Evolutionary conservation across 805 yeast species (phyloP), one percentile per base, ranked within the genome.

Genomic region (Komagataella pastoris): DNA sequence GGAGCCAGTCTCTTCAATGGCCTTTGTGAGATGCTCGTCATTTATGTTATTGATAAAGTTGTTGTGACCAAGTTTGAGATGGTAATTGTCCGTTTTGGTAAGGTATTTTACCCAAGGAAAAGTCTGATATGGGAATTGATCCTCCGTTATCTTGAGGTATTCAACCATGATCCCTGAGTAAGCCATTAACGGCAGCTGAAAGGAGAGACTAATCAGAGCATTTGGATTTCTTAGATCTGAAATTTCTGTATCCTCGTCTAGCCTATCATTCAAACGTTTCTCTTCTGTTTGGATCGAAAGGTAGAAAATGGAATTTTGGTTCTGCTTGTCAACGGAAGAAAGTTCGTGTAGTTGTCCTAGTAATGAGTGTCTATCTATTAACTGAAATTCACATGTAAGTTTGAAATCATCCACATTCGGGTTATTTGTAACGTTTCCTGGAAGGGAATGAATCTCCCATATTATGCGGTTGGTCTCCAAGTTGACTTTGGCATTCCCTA

Each of bases 91-190:
- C 56, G 70, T 76, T 44, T 64, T 55, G 3, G 76, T 75, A 53
- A 74, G 65, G 59, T 85, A 83, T 51, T 84, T 71, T 1, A 85
- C 83, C 95, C 95, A 85, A 0, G 93, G 90, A 60, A 85, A 85
- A 46, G 86, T 76, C 52, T 68, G 70, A 47, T 63, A 63, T 5
- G 85, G 79, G 59, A 84, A 62, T 50, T 72, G 74, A 5, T 74
- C 76, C 58, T 85, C 95, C 21, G 76, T 77, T 14, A 85, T 83
- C 55, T 81, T 79, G 50, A 85, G 62, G 57, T 80, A 85, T 44
- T 78, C 84, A 19, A 85, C 74, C 57, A 79, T 80, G 44, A 85
- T 64, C 0, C 88, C 88, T 47, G 87, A 79, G 54, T 81, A 76
- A 0, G 88, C 73, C 52, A 75, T 65, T 64, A 80, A 75, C 2